These are phyloP conservation scores for Thermothielavioides terrestris DNA, from an alignment of 495 filamentous ascomycete species.

Conservation along the genomic window DNA sequence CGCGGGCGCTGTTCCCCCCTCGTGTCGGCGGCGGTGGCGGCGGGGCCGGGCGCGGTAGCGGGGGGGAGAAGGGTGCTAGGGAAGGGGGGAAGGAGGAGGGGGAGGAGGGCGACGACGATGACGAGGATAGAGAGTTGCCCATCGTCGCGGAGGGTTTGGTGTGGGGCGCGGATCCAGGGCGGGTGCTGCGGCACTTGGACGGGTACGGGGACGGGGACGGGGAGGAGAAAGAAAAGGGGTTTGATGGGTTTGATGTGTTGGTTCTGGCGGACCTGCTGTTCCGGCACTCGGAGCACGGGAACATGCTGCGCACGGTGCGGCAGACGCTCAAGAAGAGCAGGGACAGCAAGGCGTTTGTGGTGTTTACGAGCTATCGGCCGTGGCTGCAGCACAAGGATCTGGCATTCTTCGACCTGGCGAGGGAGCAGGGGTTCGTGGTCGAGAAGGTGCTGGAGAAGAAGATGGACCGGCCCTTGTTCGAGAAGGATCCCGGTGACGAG, in stretches of 20 bases:
- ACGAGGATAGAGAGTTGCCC: no score
- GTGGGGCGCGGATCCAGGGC: slow-evolving; percentile 58
- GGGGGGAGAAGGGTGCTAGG: not conserved
- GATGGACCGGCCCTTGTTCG: slow-evolving; percentile 79
- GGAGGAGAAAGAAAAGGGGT: slow-evolving; percentile 31
- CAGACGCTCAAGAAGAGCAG: slow-evolving; percentile 46
- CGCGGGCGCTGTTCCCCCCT: slow-evolving; percentile 20
- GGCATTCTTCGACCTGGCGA: slow-evolving; percentile 70
- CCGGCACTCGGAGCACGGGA: slow-evolving; percentile 73
- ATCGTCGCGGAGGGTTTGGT: slow-evolving; percentile 58
- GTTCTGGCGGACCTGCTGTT: slow-evolving; percentile 86
- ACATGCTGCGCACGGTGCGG: slow-evolving; percentile 62
- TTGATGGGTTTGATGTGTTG: slow-evolving; percentile 76
- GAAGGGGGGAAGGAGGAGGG: not conserved
- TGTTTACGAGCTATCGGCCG: slow-evolving; percentile 88
- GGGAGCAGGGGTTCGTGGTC: slow-evolving; percentile 59
- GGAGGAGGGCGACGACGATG: no score
- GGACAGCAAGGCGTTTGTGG: slow-evolving; percentile 65
- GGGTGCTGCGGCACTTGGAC: slow-evolving; percentile 44
- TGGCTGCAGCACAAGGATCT: slow-evolving; percentile 81
- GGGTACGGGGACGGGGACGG: slow-evolving; percentile 5
- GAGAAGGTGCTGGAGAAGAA: slow-evolving; percentile 71
- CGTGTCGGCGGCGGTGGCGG: not conserved
- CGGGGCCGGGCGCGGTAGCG: not conserved
- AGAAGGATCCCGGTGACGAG: slow-evolving; percentile 74